These are phyloP conservation scores for Xylariales sp. DNA, from an alignment of 2,329 filamentous ascomycete genomes.

Conservation along the genomic window DNA sequence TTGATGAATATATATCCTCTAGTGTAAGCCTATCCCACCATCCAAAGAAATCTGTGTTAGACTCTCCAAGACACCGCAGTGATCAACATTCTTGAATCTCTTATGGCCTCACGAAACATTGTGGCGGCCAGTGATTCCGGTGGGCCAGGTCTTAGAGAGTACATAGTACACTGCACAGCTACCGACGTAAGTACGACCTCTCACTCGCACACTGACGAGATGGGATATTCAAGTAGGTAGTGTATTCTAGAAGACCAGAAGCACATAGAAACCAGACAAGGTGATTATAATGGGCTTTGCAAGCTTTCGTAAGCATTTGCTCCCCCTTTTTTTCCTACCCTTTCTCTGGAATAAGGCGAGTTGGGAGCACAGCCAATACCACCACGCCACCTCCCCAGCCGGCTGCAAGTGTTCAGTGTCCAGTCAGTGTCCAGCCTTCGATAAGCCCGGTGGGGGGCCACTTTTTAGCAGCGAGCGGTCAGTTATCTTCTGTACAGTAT, in stretches of 20 bases:
- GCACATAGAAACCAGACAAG: not conserved
- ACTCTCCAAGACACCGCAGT: not conserved
- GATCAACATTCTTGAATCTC: not conserved
- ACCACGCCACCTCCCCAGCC: slow-evolving; percentile 7
- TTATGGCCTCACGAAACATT: not conserved
- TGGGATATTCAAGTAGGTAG: not conserved
- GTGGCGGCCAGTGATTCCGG: too few relatives aligned
- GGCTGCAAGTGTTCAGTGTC: slow-evolving; percentile 40
- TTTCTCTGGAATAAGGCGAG: not conserved
- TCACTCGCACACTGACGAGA: not conserved
- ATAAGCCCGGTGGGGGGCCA: not conserved
- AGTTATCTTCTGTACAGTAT: not conserved
- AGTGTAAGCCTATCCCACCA: not conserved
- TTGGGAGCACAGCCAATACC: slow-evolving; percentile 3
- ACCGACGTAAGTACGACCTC: not conserved
- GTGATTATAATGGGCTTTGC: not conserved
- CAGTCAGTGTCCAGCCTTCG: slow-evolving; percentile 22
- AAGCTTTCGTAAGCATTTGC: too few relatives aligned
- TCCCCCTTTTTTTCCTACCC: not conserved
- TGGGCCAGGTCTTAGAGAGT: too few relatives aligned
- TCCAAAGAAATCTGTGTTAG: not conserved
- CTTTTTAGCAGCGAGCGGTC: slow-evolving; percentile 2
- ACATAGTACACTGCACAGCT: too few relatives aligned
- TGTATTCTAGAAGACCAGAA: not conserved
- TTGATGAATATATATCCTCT: not conserved